Base-by-base conservation (phyloP, 352 stramenopile species). In the Phytophthora meadii region DNA sequence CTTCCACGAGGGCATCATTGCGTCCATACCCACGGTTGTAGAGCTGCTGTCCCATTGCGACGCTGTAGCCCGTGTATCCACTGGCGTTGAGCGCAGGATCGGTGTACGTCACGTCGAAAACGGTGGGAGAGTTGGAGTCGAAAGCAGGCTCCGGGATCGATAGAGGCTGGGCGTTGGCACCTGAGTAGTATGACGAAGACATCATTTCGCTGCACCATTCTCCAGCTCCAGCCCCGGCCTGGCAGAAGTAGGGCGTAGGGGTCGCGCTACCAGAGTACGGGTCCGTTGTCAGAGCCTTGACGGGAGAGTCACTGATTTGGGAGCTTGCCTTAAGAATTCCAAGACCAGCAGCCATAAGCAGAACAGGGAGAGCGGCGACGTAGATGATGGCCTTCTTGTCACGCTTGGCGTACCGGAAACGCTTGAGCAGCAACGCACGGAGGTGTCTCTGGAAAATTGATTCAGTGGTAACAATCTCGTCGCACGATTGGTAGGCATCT, bases 21-120 rank as follows among this genome's bases (percentile, higher is more conserved):
- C 64, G 30, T 34, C 30, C 65, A 17, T 79, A 87, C 9, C 73
- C 80, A 24, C 71, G 73, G 2, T 80, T 66, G 63, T 77, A 84
- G 0, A 82, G 5, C n/a, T 79, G 42, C 25, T 89, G 51, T 0
- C 74, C 77, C n/a, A 83, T 45, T 4, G 56, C 54, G 8, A 89
- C 25, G 3, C 46, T 62, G 46, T 77, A 75, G 0, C 80, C 80
- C 3, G 70, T 85, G 8, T 64, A 47, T 19, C 74, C 76, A 7
- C 40, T 76, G 1, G 72, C 56, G 41, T 85, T 79, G 45, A 87
- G 74, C 2, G 27, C 37, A 17, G 74, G 76, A 14, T 81, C 58
- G 14, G 62, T 81, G 58, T 89, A 87, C 4, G 58, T 65, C 10
- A 87, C 59, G 17, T 65, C 55, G 52, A 89, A 89, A 8, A 88